Conservation (phyloP, 805 yeast genomes). For the Torulaspora franciscae region DNA sequence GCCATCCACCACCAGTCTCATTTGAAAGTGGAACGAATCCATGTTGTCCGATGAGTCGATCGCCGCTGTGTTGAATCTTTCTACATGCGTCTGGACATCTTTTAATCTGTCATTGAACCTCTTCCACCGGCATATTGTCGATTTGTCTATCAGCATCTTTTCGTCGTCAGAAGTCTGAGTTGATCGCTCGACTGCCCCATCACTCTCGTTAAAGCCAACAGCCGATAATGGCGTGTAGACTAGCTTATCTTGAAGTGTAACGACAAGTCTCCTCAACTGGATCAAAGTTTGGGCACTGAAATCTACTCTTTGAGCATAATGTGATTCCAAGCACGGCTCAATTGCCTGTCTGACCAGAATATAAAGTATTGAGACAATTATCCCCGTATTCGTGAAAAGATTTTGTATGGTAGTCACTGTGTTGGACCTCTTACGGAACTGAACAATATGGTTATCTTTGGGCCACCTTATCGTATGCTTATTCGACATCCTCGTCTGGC, state of each 20-base stretch:
- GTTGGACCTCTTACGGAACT: constrained; percentile 24
- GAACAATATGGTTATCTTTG: constrained; percentile 22
- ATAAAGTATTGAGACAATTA: constrained; percentile 21
- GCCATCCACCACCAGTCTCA: constrained; percentile 25
- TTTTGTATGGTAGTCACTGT: constrained; percentile 22
- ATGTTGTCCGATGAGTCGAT: constrained; percentile 15
- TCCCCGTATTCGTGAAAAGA: constrained; percentile 32
- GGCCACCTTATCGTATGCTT: constrained; percentile 21
- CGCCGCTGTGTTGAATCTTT: constrained; percentile 25
- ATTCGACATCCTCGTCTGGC: background rate
- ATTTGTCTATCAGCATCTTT: constrained; percentile 5
- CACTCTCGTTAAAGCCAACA: constrained; percentile 39
- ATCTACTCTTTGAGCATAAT: constrained; percentile 39
- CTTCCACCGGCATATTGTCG: constrained; percentile 12
- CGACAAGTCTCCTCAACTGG: constrained; percentile 32
- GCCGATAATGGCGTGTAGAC: constrained; percentile 40
- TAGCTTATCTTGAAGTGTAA: constrained; percentile 25
- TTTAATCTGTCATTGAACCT: constrained; percentile 28
- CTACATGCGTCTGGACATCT: constrained; percentile 30
- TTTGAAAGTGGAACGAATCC: constrained; percentile 31
- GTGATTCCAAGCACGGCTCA: constrained; percentile 40
- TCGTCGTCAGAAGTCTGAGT: constrained; percentile 28
- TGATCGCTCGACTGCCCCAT: constrained; percentile 31
- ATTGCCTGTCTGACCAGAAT: constrained; percentile 24
- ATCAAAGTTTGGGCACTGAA: constrained; percentile 31